Base-by-base conservation (phyloP, 1,284 basidiomycete genomes). In the Austroboletus novae-zelandiae region DNA sequence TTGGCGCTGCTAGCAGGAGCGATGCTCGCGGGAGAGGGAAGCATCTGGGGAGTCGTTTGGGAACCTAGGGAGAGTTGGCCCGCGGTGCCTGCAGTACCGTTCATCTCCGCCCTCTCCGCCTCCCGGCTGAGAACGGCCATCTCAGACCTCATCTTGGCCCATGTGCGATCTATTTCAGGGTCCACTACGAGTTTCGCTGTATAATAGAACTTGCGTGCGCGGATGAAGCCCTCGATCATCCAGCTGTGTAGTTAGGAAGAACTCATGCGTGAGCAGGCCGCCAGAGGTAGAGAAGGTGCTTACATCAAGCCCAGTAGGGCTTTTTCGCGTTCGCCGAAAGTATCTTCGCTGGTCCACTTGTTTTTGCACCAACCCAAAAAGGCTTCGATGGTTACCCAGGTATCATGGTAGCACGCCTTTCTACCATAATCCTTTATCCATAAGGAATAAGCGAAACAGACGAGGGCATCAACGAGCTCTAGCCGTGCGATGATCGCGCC, bases 261-360 rank as follows among this genome's bases (percentile, higher is more conserved):
- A 47, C 20, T 23, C 20, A 61, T 59, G 58, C 42, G 62, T 63
- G 58, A 71, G 58, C 67, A 61, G 62, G 59, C 55, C 39, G 61
- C 52, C 39, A 51, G 48, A 59, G 57, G 58, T 34, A 54, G 47
- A 53, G 45, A 52, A 47, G 53, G 30, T 50, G 56, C 86, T 75
- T 78, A 88, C 86, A 89, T 85, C 69, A 89, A 74, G 54, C 86
- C 86, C 57, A 84, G 65, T 48, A 89, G 83, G 36, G 84, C 84
- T 69, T 80, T 82, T 71, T 89, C 86, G 40, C 81, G 78, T 60
- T 88, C 85, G 53, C 79, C 79, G 50, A 76, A 75, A 23, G 75
- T 74, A 60, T 81, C 78, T 59, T 84, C 81, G 47, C 73, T 67
- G 18, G 72, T 70, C 86, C 86, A 86, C 59, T 86, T 84, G 58